Evolutionary conservation across 1,284 basidiomycete genomes (phyloP), one percentile per base, ranked within the genome.

Genomic region (Ganoderma leucocontextum): DNA sequence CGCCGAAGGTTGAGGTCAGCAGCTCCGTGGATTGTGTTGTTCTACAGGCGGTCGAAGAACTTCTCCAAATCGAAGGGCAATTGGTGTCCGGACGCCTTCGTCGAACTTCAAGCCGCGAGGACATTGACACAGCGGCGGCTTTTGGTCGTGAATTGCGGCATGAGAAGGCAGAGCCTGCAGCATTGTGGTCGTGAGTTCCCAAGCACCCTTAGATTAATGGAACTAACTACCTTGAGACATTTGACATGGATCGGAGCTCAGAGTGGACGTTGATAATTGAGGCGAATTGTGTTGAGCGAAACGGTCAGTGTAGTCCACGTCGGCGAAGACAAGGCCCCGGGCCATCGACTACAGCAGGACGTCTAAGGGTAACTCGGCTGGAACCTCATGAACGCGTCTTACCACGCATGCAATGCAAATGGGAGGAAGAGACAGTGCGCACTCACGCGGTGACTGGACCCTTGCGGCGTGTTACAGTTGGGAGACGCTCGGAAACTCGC

Each of bases 401-500:
- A 49, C 9, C 22, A 25, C 13, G 47, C 29, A 35, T 55, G 4
- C 35, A 29, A 35, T 33, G 33, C 2, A 13, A 12, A 35, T 19
- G 15, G 52, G 29, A 9, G 8, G 39, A 35, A 33, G 29, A 17
- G 15, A 35, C 15, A 55, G 17, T 35, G 17, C 29, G 52, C 52
- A 55, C 52, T 33, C 52, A 55, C 29, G 52, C 52, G 52, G 52
- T 35, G 52, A 55, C 13, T 55, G 29, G 52, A 55, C 35, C 33
- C 52, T 25, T 55, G 52, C 29, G 12, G 10, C 8, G 5, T 13
- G 10, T 55, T 33, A 3, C 7, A 35, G 6, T 6, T 6, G 13
- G 52, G 29, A 17, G 29, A 15, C 52, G 52, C 52, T 55, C 52
- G 8, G 52, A 29, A 33, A 25, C 33, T 9, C 17, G 29, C 52